phyloP scores from a whole-genome alignment of 352 stramenopile species.

The Sclerospora graminicola region DNA sequence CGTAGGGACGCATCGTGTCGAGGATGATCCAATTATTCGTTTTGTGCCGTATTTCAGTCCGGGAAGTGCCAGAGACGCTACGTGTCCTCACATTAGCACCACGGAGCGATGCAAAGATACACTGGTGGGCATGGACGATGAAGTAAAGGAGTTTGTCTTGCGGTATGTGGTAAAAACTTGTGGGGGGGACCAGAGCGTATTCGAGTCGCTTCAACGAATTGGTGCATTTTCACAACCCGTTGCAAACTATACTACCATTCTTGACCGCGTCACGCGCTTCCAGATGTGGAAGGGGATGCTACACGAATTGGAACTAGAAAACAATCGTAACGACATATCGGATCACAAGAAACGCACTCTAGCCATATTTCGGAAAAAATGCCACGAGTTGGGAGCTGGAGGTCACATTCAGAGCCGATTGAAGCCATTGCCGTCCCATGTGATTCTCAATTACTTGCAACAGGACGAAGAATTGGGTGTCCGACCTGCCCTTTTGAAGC shows the following conservation, averaged over 20 bases:
- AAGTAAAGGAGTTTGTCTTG: slow-evolving; percentile 54
- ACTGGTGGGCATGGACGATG: slow-evolving; percentile 45
- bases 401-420: slow-evolving; percentile 18
- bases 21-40: slow-evolving; percentile 77
- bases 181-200: slow-evolving; percentile 27
- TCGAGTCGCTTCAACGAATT: slow-evolving; percentile 35
- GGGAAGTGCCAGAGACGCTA: slow-evolving; percentile 15
- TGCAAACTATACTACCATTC: slow-evolving; percentile 45
- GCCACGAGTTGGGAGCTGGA: slow-evolving; percentile 5
- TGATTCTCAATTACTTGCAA: slow-evolving; percentile 24
- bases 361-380: slow-evolving; percentile 6
- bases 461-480: slow-evolving; percentile 4
- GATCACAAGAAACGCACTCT: slow-evolving; percentile 5
- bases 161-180: slow-evolving; percentile 37
- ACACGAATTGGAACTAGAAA: slow-evolving; percentile 10
- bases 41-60: slow-evolving; percentile 51
- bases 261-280: slow-evolving; percentile 19
- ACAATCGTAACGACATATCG: slow-evolving; percentile 1
- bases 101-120: slow-evolving; percentile 28
- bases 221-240: slow-evolving; percentile 42
- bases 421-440: slow-evolving; percentile 14
- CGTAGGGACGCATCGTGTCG: slow-evolving; percentile 35
- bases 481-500: slow-evolving; percentile 9
- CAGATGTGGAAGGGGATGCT: slow-evolving; percentile 13
- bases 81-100: slow-evolving; percentile 23